phyloP scores from a whole-genome alignment of 257 asterid genomes.

The Nicotiana benthamiana region DNA sequence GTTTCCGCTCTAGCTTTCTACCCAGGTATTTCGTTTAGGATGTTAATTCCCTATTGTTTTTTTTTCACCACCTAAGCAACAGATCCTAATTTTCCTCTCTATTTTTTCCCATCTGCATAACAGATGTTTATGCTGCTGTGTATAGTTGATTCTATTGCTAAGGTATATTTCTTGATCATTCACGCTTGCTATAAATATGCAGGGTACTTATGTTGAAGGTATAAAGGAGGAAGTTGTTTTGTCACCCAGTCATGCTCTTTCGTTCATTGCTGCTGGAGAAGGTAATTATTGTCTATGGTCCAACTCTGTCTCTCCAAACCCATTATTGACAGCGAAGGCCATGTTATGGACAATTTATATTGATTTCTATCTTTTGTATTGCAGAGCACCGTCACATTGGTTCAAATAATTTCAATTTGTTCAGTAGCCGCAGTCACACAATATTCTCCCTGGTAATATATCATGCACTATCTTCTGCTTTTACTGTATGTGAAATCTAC shows the following conservation, averaged over 20 bases:
- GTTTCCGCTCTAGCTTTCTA: not conserved
- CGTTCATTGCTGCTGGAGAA: slow-evolving; percentile 99
- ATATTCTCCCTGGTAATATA: slow-evolving; percentile 77
- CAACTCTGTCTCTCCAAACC: not conserved
- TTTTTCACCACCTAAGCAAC: not conserved
- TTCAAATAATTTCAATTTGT: slow-evolving; percentile 90
- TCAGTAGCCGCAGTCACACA: slow-evolving; percentile 99
- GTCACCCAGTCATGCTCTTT: slow-evolving; percentile 99
- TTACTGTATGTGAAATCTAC: not conserved
- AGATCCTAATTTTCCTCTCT: not conserved
- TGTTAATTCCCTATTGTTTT: not conserved
- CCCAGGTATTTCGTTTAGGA: not conserved
- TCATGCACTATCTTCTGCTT: not conserved
- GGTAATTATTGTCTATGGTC: slow-evolving; percentile 33
- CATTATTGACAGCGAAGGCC: not conserved
- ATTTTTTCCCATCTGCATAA: not conserved
- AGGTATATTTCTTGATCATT: not conserved
- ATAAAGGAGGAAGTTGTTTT: slow-evolving; percentile 97
- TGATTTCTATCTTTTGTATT: slow-evolving; percentile 22
- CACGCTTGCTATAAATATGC: slow-evolving; percentile 13
- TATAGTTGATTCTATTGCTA: not conserved
- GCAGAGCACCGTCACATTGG: slow-evolving; percentile 99
- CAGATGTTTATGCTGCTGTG: not conserved
- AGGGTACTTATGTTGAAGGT: slow-evolving; percentile 99
- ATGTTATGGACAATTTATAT: not conserved